These are phyloP conservation scores for Schizophyllum amplum DNA, from an alignment of 1,284 basidiomycete genomes.

Conservation along the genomic window DNA sequence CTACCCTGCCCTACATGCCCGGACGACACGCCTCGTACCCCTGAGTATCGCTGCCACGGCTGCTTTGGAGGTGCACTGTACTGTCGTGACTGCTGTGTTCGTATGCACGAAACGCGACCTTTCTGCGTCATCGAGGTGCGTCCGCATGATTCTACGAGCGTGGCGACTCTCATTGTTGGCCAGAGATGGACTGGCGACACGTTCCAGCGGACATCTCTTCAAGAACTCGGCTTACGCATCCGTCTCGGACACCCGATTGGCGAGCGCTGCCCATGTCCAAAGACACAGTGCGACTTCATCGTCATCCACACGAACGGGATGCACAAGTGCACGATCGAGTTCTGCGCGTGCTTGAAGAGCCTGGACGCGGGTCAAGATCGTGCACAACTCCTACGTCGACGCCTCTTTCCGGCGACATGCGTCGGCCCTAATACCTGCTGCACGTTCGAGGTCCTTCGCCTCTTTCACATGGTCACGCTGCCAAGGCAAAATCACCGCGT, in stretches of 20 bases:
- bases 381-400: constrained; percentile 19
- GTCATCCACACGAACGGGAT: constrained; percentile 24
- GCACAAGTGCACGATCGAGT: constrained; percentile 22
- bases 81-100: too few relatives aligned
- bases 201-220: neutral
- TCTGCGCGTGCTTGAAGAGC: constrained; percentile 21
- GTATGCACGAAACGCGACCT: constrained; percentile 12
- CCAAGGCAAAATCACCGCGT: constrained; percentile 13
- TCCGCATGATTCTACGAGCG: neutral
- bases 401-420: constrained; percentile 16
- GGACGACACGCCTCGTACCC: too few relatives aligned
- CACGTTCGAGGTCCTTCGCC: constrained; percentile 10
- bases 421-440: constrained; percentile 1
- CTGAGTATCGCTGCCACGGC: too few relatives aligned
- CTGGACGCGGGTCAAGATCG: neutral
- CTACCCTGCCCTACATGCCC: too few relatives aligned
- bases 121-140: constrained; percentile 15
- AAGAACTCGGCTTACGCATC: constrained; percentile 15
- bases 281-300: constrained; percentile 15
- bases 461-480: constrained; percentile 13
- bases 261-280: constrained; percentile 5
- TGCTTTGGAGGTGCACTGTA: too few relatives aligned
- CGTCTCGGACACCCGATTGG: constrained; percentile 18
- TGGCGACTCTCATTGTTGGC: neutral
- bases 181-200: neutral